A percentile compares a stretch with the other conserved stretches of the same genome.
Evolutionary conservation across 352 stramenopile genomes (phyloP).

Genomic region (Phytophthora foliorum): DNA sequence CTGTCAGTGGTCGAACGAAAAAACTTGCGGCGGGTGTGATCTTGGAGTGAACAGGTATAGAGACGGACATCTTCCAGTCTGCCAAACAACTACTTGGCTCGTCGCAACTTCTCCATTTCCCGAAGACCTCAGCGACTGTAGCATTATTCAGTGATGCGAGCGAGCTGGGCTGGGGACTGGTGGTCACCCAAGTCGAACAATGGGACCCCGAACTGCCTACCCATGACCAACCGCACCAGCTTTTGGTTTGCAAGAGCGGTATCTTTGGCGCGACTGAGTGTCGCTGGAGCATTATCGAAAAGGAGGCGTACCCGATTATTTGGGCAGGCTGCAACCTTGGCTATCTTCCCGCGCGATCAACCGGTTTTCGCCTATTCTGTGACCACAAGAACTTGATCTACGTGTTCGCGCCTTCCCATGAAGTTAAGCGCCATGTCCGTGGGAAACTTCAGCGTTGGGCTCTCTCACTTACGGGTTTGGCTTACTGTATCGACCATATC

Average conservation of each 20-base stretch:
- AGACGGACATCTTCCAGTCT: neutral
- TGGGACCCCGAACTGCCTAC: neutral
- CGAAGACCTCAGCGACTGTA: neutral
- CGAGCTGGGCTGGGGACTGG: constrained; percentile 29
- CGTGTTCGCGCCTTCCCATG: neutral
- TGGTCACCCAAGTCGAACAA: constrained; percentile 7
- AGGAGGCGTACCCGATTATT: neutral
- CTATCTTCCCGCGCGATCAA: neutral
- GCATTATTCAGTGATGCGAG: constrained; percentile 10
- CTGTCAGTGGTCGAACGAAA: constrained; percentile 1
- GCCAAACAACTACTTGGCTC: neutral
- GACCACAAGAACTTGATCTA: neutral
- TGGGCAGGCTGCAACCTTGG: neutral
- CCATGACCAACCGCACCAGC: neutral
- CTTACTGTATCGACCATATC: neutral
- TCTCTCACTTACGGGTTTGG: neutral
- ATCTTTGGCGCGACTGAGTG: neutral
- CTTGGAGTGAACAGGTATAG: neutral
- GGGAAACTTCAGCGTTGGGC: neutral
- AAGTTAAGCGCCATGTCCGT: neutral
- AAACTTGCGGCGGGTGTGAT: neutral
- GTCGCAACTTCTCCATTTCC: constrained; percentile 10
- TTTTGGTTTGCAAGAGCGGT: neutral
- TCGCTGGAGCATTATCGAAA: neutral
- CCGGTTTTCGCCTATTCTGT: neutral